Conservation (phyloP, 768 basidiomycete species). For the Hirschioporus abietinus region DNA sequence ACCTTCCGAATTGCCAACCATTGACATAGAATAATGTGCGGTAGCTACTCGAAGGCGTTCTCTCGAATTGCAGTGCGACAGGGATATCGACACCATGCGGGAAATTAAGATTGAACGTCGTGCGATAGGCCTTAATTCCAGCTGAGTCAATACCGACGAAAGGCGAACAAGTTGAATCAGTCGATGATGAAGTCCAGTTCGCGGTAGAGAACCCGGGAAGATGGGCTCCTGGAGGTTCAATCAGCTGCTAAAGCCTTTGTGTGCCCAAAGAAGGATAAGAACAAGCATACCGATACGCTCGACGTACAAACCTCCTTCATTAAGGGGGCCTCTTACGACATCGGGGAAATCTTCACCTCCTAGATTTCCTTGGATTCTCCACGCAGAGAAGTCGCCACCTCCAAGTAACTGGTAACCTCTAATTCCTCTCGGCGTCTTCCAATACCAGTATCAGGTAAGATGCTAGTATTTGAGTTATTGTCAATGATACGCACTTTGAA, state of each 20-base stretch:
- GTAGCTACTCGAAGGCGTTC: slow-evolving; percentile 19
- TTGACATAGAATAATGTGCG: slow-evolving; percentile 22
- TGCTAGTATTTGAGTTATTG: neutral
- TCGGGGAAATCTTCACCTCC: slow-evolving; percentile 26
- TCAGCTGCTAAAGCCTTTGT: neutral
- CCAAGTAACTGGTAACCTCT: slow-evolving; percentile 24
- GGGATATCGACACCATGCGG: slow-evolving; percentile 21
- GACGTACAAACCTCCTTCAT: slow-evolving; percentile 26
- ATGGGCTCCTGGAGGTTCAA: slow-evolving; percentile 16
- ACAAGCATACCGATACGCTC: slow-evolving; percentile 19
- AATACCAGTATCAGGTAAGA: slow-evolving; percentile 1
- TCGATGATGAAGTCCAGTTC: slow-evolving; percentile 7
- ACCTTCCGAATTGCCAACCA: slow-evolving; percentile 27
- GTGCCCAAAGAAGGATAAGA: neutral
- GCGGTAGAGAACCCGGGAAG: slow-evolving; percentile 22
- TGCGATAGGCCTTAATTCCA: slow-evolving; percentile 23
- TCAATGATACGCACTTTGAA: slow-evolving; percentile 14
- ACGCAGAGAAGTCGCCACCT: slow-evolving; percentile 18
- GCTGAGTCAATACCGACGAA: slow-evolving; percentile 14
- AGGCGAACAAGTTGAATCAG: slow-evolving; percentile 14
- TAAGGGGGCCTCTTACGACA: slow-evolving; percentile 23
- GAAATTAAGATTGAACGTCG: slow-evolving; percentile 22
- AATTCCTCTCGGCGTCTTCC: slow-evolving; percentile 23
- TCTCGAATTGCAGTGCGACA: slow-evolving; percentile 19
- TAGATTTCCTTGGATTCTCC: slow-evolving; percentile 24